Base-by-base conservation (phyloP, 331 rosid species). In the Prunus yedoensis region DNA sequence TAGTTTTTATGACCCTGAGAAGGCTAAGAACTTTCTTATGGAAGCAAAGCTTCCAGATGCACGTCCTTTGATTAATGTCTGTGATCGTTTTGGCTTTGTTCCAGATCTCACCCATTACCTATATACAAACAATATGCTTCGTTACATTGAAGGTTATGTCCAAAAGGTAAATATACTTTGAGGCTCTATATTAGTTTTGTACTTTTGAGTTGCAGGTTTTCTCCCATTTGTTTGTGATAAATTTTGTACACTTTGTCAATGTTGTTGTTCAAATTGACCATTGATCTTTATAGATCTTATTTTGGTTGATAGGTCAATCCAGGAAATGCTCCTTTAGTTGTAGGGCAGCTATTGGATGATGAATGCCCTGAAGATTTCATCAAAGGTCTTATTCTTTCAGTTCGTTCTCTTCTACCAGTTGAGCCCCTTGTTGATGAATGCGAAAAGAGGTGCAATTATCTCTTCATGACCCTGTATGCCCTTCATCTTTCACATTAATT, bases 41-140 rank as follows among this genome's bases (percentile, higher is more conserved):
- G 85, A 81, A 77, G 85, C 85, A 43, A 81, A 77, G 75, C 85
- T 81, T 66, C 85, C 85, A 25, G 85, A 77, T 8, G 85, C 85
- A 21, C 85, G 85, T 23, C 85, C 85, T 35, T 46, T 81, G 73
- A 81, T 81, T 30, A 81, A 81, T 67, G 85, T 81, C 65, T 81
- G 81, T 49, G 85, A 81, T 77, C 81, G 85, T 66, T 81, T 81
- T 77, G 85, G 85, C 59, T 81, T 81, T 28, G 85, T 81, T 77
- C 85, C 85, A 18, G 81, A 81, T 60, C 85, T 81, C 70, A 77
- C 81, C 49, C 85, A 81, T 72, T 77, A 81, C 74, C 70, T 81
- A 32, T 81, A 77, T 68, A 77, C 72, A 23, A 81, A 72, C 78
- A 81, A 81, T 72, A 81, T 81, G 85, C 85, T 81, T 61, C 78